Evolutionary conservation across 495 filamentous ascomycete species (phyloP).

Genomic region (Hypoxylon trugodes): DNA sequence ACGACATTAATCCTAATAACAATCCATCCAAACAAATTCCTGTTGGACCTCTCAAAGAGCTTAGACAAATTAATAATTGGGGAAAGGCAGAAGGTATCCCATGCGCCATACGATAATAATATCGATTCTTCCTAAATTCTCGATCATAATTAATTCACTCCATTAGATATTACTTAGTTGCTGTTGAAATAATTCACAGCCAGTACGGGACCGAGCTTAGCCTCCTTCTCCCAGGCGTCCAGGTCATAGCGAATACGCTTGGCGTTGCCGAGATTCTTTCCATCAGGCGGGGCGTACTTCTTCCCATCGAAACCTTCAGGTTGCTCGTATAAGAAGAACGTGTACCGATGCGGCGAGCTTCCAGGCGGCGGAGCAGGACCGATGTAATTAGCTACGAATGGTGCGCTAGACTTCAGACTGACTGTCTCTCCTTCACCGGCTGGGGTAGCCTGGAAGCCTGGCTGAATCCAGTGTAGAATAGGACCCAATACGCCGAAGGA

Average conservation of each 20-base stretch:
- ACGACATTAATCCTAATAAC: no score
- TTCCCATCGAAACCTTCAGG: slow-evolving; percentile 57
- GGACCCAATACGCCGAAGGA: slow-evolving; percentile 58
- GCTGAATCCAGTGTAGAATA: slow-evolving; percentile 62
- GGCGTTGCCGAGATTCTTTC: slow-evolving; percentile 48
- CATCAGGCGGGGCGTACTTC: slow-evolving; percentile 51
- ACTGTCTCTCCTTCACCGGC: slow-evolving; percentile 17
- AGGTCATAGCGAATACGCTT: slow-evolving; percentile 61
- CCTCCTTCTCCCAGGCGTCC: slow-evolving; percentile 57
- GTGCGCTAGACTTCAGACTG: slow-evolving; percentile 14
- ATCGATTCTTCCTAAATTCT: not conserved
- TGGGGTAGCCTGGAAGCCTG: slow-evolving; percentile 47
- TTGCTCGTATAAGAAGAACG: slow-evolving; percentile 66
- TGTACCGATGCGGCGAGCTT: slow-evolving; percentile 64
- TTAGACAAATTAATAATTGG: not conserved
- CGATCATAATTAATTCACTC: not conserved
- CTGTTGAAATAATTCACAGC: slow-evolving; percentile 63
- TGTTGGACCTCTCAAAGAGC: not conserved
- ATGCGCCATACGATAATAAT: not conserved
- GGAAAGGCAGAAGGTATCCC: not conserved
- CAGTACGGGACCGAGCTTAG: slow-evolving; percentile 56
- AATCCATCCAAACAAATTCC: no score
- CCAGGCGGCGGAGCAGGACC: slow-evolving; percentile 60
- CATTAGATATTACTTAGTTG: slow-evolving; percentile 22
- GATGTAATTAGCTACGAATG: slow-evolving; percentile 56